Evolutionary conservation across 1,284 basidiomycete species (phyloP).

Genomic region (Naganishia sp.): DNA sequence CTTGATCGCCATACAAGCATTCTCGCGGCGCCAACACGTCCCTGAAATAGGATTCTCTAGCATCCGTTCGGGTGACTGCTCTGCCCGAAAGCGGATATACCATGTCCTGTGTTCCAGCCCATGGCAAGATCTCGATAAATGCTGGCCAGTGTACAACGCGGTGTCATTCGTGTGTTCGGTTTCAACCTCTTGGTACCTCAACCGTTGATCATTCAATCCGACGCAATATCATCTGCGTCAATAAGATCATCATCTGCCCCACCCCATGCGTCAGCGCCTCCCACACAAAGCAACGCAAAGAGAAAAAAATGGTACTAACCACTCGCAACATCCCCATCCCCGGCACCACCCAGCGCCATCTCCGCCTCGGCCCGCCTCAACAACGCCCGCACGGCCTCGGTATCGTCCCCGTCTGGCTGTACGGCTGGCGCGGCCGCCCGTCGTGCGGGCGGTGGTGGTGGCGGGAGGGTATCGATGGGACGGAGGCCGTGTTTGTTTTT

Average conservation of each 20-base stretch:
- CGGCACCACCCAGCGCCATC: slow-evolving; percentile 38
- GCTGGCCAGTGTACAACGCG: too few relatives aligned
- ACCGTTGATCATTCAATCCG: slow-evolving; percentile 14
- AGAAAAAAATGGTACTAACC: slow-evolving; percentile 40
- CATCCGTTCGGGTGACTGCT: too few relatives aligned
- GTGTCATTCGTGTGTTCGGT: too few relatives aligned
- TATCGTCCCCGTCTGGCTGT: slow-evolving; percentile 40
- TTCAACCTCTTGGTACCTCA: too few relatives aligned
- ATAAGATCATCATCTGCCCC: slow-evolving; percentile 33
- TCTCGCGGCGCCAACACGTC: too few relatives aligned
- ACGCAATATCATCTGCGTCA: slow-evolving; percentile 34
- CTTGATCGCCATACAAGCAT: too few relatives aligned
- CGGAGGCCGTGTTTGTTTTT: slow-evolving; percentile 70
- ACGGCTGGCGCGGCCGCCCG: slow-evolving; percentile 14
- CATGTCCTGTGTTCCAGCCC: too few relatives aligned
- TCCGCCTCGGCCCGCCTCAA: slow-evolving; percentile 44
- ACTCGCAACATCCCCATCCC: slow-evolving; percentile 49
- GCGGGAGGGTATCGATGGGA: slow-evolving; percentile 62
- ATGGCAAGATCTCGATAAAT: too few relatives aligned
- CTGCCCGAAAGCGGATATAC: too few relatives aligned
- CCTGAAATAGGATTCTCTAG: too few relatives aligned
- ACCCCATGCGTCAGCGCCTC: neutral
- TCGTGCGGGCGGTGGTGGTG: slow-evolving; percentile 35
- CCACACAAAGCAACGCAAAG: neutral
- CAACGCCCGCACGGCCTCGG: slow-evolving; percentile 47